Conservation (phyloP, 345 rosid genomes). For the Trapa bicornis region DNA sequence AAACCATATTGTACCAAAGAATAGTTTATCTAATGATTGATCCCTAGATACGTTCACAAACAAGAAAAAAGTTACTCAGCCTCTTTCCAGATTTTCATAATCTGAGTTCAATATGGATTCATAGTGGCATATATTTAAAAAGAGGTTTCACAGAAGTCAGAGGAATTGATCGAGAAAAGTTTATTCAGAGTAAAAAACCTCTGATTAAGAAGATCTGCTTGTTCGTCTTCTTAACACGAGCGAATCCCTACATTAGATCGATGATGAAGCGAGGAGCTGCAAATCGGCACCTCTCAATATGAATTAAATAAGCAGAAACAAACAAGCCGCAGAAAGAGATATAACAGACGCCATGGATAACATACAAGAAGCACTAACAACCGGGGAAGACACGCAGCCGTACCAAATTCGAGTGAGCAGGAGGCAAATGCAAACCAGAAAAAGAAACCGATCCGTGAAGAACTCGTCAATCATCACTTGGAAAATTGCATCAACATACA, state of each 20-base stretch:
- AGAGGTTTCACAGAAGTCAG: too few species aligned
- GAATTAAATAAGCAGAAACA: not conserved
- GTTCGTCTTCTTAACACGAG: not conserved
- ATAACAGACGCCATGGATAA: not conserved
- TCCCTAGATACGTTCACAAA: too few species aligned
- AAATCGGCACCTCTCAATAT: not conserved
- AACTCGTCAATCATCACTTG: constrained; percentile 14
- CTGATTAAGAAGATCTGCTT: not conserved
- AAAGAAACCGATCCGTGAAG: not conserved
- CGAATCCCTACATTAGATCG: too few species aligned
- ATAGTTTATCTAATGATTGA: too few species aligned
- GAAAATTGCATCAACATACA: not conserved
- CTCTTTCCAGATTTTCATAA: too few species aligned
- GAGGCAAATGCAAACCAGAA: not conserved
- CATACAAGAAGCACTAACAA: not conserved
- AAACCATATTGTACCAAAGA: too few species aligned
- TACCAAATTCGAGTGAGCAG: not conserved
- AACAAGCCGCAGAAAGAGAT: not conserved
- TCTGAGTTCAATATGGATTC: too few species aligned
- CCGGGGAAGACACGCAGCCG: not conserved
- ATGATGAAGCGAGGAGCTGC: too few species aligned
- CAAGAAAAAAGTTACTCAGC: too few species aligned
- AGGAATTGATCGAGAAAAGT: too few species aligned
- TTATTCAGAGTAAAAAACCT: not conserved
- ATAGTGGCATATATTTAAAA: too few species aligned